Evolutionary conservation across 176 grass and related monocot genomes (phyloP).

Genomic region (Oryza glaberrima): DNA sequence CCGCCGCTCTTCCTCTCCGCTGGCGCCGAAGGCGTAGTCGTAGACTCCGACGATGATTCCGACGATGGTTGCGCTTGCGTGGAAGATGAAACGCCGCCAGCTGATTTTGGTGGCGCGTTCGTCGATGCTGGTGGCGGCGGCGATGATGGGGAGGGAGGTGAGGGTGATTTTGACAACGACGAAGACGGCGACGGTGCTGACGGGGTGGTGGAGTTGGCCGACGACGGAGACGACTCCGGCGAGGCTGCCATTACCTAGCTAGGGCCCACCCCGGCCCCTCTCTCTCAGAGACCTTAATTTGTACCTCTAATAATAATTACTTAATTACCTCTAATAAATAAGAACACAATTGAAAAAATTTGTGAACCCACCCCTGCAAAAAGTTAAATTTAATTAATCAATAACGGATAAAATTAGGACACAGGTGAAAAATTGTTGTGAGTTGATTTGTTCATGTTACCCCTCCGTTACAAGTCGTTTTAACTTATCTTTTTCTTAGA

Average conservation of each 20-base stretch:
- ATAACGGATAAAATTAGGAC: background rate
- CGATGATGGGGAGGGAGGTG: background rate
- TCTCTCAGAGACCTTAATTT: background rate
- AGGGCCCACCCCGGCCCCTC: conserved; percentile 32
- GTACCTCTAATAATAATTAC: background rate
- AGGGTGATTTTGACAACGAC: background rate
- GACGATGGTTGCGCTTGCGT: background rate
- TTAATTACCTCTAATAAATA: background rate
- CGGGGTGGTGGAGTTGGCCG: background rate
- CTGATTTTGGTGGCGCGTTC: background rate
- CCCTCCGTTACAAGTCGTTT: too few relatives aligned
- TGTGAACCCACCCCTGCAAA: conserved; percentile 26
- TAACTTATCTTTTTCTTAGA: too few relatives aligned
- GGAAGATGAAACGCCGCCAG: background rate
- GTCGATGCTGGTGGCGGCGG: background rate
- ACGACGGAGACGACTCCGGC: background rate
- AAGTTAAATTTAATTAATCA: background rate
- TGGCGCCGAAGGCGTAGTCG: background rate
- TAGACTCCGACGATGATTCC: background rate
- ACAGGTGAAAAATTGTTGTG: background rate
- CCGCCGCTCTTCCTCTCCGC: background rate
- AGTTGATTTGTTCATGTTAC: background rate
- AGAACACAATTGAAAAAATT: background rate
- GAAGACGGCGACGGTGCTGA: background rate
- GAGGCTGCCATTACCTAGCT: conserved; percentile 39